A percentile compares a stretch with the other conserved stretches of the same genome.
Conservation (phyloP, 148 eudicot genomes). For the Euryodendron excelsum region DNA sequence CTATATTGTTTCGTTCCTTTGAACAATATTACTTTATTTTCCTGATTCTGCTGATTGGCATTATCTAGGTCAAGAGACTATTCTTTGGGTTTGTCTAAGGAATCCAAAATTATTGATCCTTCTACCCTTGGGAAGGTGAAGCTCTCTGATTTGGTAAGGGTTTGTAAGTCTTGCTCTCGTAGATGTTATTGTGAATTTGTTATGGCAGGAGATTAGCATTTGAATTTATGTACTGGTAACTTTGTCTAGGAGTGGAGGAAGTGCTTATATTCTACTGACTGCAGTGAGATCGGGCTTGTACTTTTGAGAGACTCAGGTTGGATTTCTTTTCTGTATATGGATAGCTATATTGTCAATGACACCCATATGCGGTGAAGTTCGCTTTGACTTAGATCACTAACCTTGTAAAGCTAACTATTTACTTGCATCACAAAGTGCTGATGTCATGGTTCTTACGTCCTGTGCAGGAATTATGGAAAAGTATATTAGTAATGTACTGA, state of each 20-base stretch:
- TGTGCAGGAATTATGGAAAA: background rate
- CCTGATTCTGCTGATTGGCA: constrained; percentile 9
- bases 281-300: constrained; percentile 91
- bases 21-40: background rate
- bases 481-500: background rate
- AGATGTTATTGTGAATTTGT: background rate
- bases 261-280: constrained; percentile 74
- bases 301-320: constrained; percentile 61
- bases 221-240: constrained; percentile 12
- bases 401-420: background rate
- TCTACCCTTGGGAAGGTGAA: constrained; percentile 44
- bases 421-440: background rate
- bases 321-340: constrained; percentile 7
- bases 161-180: background rate
- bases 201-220: constrained; percentile 3
- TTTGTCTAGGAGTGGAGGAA: constrained; percentile 74
- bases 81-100: constrained; percentile 28
- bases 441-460: background rate
- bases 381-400: background rate
- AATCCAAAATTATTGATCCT: constrained; percentile 36
- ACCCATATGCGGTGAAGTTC: background rate
- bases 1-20: background rate
- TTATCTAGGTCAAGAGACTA: constrained; percentile 59
- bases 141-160: constrained; percentile 76
- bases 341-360: background rate